Conservation (phyloP, 108 stramenopile genomes). For the Licmophora abbreviata region DNA sequence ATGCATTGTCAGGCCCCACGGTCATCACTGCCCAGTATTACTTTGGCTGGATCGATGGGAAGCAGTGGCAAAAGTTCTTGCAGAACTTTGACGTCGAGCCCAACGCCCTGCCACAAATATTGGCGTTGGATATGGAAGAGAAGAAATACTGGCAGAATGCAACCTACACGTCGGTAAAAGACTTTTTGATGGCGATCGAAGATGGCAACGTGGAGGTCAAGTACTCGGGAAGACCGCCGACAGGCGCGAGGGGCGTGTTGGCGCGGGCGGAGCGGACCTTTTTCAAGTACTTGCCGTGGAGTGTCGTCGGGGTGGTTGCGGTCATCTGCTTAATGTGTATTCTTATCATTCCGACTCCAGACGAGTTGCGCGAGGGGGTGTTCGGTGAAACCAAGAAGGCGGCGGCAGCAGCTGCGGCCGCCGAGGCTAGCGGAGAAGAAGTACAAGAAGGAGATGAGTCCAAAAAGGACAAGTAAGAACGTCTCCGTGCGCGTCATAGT, state of each 20-base stretch:
- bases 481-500: no score
- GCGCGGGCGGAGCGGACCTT: slow-evolving; percentile 16
- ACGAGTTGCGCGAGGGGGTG: slow-evolving; percentile 7
- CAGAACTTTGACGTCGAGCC: slow-evolving; percentile 46
- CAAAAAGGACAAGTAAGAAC: slow-evolving; percentile 4
- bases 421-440: neutral
- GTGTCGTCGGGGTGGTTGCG: slow-evolving; percentile 13
- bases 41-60: slow-evolving; percentile 73
- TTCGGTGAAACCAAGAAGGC: neutral
- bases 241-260: slow-evolving; percentile 7
- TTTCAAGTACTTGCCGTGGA: slow-evolving; percentile 17
- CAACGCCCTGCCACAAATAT: slow-evolving; percentile 47
- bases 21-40: slow-evolving; percentile 37
- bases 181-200: slow-evolving; percentile 26
- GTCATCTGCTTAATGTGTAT: slow-evolving; percentile 9
- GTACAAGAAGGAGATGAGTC: neutral
- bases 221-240: neutral
- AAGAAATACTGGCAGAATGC: slow-evolving; percentile 61
- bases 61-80: slow-evolving; percentile 61
- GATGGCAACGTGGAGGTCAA: slow-evolving; percentile 12
- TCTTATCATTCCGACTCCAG: slow-evolving; percentile 11
- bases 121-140: slow-evolving; percentile 56
- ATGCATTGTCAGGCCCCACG: slow-evolving; percentile 26
- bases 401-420: neutral
- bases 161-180: slow-evolving; percentile 18